Percentiles rank a stretch among this genome's conserved stretches.
Evolutionary conservation across 1,139 yeast genomes (phyloP).

Genomic region (Hansenula sp.): DNA sequence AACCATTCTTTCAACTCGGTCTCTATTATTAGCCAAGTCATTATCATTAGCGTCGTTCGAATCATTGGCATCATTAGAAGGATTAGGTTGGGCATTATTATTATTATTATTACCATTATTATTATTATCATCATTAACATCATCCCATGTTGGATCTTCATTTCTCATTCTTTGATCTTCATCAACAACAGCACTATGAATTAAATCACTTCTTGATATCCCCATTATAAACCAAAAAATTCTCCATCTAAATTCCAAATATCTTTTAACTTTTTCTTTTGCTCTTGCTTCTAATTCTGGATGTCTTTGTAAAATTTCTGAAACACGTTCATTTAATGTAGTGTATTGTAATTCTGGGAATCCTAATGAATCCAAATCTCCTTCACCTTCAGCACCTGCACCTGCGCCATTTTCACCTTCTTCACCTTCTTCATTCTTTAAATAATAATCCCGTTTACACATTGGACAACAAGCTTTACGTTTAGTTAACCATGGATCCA

Average conservation of each 20-base stretch:
- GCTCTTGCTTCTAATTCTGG: constrained; percentile 43
- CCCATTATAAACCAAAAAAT: constrained; percentile 57
- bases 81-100: neutral
- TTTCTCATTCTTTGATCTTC: constrained; percentile 29
- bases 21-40: constrained; percentile 1
- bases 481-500: constrained; percentile 78
- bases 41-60: too few species aligned
- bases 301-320: constrained; percentile 18
- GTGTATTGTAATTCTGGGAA: constrained; percentile 21
- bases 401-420: constrained; percentile 18
- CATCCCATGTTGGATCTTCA: constrained; percentile 4
- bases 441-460: constrained; percentile 70
- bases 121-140: neutral
- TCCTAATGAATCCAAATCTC: constrained; percentile 10
- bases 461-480: constrained; percentile 82
- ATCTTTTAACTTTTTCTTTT: constrained; percentile 31
- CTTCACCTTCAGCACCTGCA: constrained; percentile 6
- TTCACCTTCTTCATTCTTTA: constrained; percentile 29
- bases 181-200: constrained; percentile 46
- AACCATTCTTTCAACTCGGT: constrained; percentile 12
- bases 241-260: constrained; percentile 32
- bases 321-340: constrained; percentile 21
- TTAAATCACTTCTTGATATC: constrained; percentile 39
- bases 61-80: neutral
- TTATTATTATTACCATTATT: neutral